Evolutionary conservation across 2,329 filamentous ascomycete species (phyloP).

Genomic region (Colletotrichum echinochloae): DNA sequence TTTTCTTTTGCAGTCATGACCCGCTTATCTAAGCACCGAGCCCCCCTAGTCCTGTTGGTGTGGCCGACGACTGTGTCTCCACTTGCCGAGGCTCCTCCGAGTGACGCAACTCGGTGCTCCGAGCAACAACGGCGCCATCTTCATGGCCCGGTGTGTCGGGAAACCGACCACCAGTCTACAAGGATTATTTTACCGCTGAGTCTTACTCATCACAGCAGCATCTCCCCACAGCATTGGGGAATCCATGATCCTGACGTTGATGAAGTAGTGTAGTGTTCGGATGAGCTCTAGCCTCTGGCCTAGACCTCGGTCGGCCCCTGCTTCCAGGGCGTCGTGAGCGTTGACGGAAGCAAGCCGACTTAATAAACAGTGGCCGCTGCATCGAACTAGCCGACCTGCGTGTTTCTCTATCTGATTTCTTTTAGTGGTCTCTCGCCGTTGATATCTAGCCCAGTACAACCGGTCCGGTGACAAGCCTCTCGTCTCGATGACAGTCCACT

Average conservation of each 20-base stretch:
- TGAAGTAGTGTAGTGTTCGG: slow-evolving; percentile 1
- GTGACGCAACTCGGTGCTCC: slow-evolving; percentile 30
- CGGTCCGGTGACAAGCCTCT: no score
- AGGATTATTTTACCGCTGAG: slow-evolving; percentile 24
- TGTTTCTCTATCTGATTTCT: background rate
- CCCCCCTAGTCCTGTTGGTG: background rate
- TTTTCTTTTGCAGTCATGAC: no score
- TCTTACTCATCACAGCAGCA: slow-evolving; percentile 7
- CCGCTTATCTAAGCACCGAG: slow-evolving; percentile 33
- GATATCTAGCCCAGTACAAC: no score
- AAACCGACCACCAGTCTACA: slow-evolving; percentile 6
- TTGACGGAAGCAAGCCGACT: background rate
- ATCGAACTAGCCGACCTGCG: no score
- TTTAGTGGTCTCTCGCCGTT: background rate
- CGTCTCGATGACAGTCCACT: no score
- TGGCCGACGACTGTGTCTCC: slow-evolving; percentile 1
- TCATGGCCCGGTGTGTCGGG: slow-evolving; percentile 27
- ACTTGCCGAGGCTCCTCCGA: slow-evolving; percentile 39
- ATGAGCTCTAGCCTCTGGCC: background rate
- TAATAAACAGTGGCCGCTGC: background rate
- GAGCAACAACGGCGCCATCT: slow-evolving; percentile 1
- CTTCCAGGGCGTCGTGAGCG: background rate
- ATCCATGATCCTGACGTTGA: slow-evolving; percentile 13
- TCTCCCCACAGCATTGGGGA: background rate
- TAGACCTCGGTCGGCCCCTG: background rate